These are phyloP conservation scores for Aquilaria agallochum DNA, from an alignment of 441 rosid species.

Conservation along the genomic window DNA sequence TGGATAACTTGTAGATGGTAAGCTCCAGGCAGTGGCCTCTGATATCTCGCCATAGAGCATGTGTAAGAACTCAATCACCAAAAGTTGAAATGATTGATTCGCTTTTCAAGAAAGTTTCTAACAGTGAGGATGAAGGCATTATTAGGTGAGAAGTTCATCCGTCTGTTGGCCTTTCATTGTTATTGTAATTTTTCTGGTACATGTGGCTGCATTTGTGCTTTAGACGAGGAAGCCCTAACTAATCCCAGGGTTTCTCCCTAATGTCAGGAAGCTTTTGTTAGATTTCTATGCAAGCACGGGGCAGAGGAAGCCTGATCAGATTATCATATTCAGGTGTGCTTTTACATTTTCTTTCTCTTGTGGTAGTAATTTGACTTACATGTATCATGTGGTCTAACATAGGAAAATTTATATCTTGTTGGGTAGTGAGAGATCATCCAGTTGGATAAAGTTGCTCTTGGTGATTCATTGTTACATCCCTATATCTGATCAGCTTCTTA, in stretches of 20 bases:
- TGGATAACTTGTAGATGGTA: constrained; percentile 36
- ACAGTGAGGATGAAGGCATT: constrained; percentile 44
- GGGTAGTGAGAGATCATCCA: too few relatives aligned
- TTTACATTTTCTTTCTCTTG: not conserved
- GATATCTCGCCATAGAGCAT: constrained; percentile 55
- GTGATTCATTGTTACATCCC: too few relatives aligned
- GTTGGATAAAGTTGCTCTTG: too few relatives aligned
- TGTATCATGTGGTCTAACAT: too few relatives aligned
- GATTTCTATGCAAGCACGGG: constrained; percentile 49
- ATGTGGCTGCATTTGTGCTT: too few relatives aligned
- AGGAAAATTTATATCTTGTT: too few relatives aligned
- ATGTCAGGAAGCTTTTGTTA: constrained; percentile 43
- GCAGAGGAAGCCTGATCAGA: constrained; percentile 50
- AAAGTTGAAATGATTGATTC: constrained; percentile 57
- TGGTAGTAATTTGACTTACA: too few relatives aligned
- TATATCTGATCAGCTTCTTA: too few relatives aligned
- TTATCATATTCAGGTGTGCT: constrained; percentile 56
- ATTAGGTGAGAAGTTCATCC: constrained; percentile 29
- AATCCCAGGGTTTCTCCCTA: not conserved
- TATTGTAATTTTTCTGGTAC: too few relatives aligned
- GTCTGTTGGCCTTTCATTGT: not conserved
- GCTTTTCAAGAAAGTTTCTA: constrained; percentile 40
- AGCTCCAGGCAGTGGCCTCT: constrained; percentile 64
- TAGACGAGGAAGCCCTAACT: not conserved
- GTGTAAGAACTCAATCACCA: constrained; percentile 55